Percentiles rank a stretch among this genome's conserved stretches.
Conservation (phyloP, 148 eudicot species). For the Beta vulgaris region DNA sequence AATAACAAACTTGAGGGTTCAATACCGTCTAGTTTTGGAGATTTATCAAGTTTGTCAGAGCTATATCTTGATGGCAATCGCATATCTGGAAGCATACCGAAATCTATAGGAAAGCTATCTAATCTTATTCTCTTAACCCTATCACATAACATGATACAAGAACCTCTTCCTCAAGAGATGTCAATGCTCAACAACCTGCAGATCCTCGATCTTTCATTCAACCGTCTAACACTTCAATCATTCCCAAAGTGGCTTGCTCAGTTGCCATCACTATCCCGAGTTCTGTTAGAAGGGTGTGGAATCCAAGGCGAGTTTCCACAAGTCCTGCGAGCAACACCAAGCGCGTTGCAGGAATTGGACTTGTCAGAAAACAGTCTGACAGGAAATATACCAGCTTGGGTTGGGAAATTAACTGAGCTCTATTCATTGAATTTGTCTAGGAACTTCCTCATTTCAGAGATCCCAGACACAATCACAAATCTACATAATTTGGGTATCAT, state of each 20-base stretch:
- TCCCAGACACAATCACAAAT: slow-evolving; percentile 39
- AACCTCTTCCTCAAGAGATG: slow-evolving; percentile 50
- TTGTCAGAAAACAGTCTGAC: slow-evolving; percentile 46
- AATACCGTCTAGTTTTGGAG: slow-evolving; percentile 46
- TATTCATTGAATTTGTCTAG: slow-evolving; percentile 49
- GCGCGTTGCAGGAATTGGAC: slow-evolving; percentile 41
- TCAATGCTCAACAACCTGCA: slow-evolving; percentile 38
- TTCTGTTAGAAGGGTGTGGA: slow-evolving; percentile 43
- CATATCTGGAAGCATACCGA: slow-evolving; percentile 42
- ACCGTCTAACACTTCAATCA: slow-evolving; percentile 34
- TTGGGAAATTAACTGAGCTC: slow-evolving; percentile 36
- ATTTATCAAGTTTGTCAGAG: slow-evolving; percentile 32
- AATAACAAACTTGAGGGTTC: slow-evolving; percentile 46
- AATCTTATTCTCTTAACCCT: slow-evolving; percentile 28
- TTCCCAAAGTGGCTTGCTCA: slow-evolving; percentile 43
- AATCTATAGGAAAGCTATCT: slow-evolving; percentile 41
- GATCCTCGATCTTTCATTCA: slow-evolving; percentile 43
- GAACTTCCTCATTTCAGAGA: slow-evolving; percentile 36
- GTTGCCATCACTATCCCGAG: slow-evolving; percentile 38
- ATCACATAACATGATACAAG: slow-evolving; percentile 45
- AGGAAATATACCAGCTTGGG: slow-evolving; percentile 51
- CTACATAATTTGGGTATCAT: slow-evolving; percentile 27
- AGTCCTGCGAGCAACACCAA: slow-evolving; percentile 16
- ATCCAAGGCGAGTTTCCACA: slow-evolving; percentile 42
- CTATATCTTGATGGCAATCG: slow-evolving; percentile 42